Percentiles rank a stretch among this genome's conserved stretches.
phyloP scores from a whole-genome alignment of 129 eudicot genomes.

The Saposhnikovia divaricata region DNA sequence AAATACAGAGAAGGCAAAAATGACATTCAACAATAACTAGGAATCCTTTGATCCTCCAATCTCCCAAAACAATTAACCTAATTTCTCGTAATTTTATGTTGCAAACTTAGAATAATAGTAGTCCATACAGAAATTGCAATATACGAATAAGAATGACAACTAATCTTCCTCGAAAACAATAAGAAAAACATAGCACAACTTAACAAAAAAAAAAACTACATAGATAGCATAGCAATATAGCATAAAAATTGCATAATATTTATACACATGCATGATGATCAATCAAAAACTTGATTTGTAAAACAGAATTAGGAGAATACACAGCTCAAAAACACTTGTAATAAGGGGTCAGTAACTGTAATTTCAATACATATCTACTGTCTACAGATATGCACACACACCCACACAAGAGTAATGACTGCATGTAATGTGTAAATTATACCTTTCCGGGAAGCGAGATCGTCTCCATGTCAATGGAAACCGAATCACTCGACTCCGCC shows the following conservation, averaged over 20 bases:
- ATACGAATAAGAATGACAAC: neutral
- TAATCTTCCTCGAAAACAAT: neutral
- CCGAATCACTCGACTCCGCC: constrained; percentile 78
- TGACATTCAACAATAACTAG: neutral
- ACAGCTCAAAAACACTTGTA: constrained; percentile 8
- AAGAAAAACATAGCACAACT: too few species aligned
- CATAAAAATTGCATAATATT: neutral
- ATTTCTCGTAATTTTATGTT: neutral
- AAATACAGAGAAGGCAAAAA: neutral
- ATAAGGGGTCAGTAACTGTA: neutral
- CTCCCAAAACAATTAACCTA: neutral
- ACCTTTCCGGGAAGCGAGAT: constrained; percentile 62
- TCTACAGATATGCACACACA: neutral
- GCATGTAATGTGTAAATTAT: constrained; percentile 8
- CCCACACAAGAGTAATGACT: constrained; percentile 5
- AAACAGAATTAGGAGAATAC: neutral
- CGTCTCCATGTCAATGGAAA: constrained; percentile 78
- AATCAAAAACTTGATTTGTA: neutral
- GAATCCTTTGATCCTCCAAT: neutral
- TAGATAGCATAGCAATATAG: too few species aligned
- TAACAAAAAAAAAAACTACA: too few species aligned
- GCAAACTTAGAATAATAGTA: neutral
- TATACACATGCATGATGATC: neutral
- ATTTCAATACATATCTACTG: constrained; percentile 20
- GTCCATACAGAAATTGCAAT: neutral